Base-by-base conservation (phyloP, 192 early-diverging fungal species). In the Coemansia sp. region DNA sequence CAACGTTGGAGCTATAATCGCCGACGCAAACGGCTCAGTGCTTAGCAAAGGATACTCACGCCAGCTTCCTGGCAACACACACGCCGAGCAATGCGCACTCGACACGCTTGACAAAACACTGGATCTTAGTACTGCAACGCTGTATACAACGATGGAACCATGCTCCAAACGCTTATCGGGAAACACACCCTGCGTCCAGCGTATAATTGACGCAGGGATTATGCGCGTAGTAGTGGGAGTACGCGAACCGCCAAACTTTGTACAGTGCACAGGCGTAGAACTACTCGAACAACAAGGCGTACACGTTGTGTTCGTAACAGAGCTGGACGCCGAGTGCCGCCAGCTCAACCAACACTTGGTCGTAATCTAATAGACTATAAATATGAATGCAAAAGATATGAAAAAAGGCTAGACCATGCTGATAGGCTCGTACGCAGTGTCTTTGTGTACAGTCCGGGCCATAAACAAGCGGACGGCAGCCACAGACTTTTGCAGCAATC, bases 81-180 rank as follows among this genome's bases (percentile, higher is more conserved):
- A 99, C 68, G 97, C 97, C 13, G 97, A 99, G 69, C 88, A 99
- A 80, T 91, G 89, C 54, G 89, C 89, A 23, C 79, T 99, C 5
- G 26, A 5, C 6, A 24, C 35, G 12, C 18, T 24, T 9, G 37
- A 23, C 54, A 20, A 37, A 24, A 57, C 37, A 4, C 22, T 6
- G 24, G 1, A 23, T 1, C 29, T 39, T 0, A 13, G 39, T 29
- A 32, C 57, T 13, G 26, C 62, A 11, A 23, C 50, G 0, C 48
- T 81, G 50, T 99, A 97, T 68, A 94, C 95, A 18, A 99, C 97
- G 0, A 99, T 99, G 97, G 97, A 99, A 62, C 97, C 97, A 0
- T 99, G 97, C 70, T 90, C 90, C 3, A 73, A 71, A 60, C 85
- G 97, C 16, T 72, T 95, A 8, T 94, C 94, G 1, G 93, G 93